A percentile compares a stretch with the other conserved stretches of the same genome.
These are phyloP conservation scores for Pichia sp. DNA, from an alignment of 1,139 yeast species.

Conservation along the genomic window DNA sequence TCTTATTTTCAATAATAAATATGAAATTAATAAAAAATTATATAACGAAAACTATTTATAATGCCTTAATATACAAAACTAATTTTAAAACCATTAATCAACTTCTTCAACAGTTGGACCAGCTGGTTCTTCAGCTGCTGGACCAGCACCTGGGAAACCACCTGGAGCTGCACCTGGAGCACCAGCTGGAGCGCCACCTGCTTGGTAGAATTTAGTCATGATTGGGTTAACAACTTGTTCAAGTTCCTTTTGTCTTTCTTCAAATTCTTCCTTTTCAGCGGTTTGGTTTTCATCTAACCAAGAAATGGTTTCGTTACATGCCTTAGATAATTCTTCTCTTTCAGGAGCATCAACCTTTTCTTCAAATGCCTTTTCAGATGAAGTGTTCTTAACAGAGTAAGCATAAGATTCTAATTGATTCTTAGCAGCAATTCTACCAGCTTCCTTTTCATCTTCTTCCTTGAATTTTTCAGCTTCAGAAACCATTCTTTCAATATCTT, in stretches of 20 bases:
- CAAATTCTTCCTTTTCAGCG: conserved; percentile 47
- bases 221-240: conserved; percentile 59
- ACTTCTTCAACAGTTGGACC: conserved; percentile 74
- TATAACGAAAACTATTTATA: not conserved
- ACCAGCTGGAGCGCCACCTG: conserved; percentile 43
- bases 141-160: conserved; percentile 39
- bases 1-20: not conserved
- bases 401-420: conserved; percentile 98
- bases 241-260: conserved; percentile 57
- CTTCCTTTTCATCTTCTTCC: conserved; percentile 95
- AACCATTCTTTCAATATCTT: conserved; percentile 96
- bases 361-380: conserved; percentile 56
- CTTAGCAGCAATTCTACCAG: conserved; percentile 97
- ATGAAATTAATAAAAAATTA: not conserved
- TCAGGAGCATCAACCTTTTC: conserved; percentile 39
- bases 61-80: not conserved
- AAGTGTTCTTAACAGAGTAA: conserved; percentile 89
- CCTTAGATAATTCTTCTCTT: conserved; percentile 36
- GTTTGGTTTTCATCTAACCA: conserved; percentile 46
- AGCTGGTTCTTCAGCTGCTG: conserved; percentile 30
- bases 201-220: conserved; percentile 53
- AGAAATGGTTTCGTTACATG: conserved; percentile 36
- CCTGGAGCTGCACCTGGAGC: conserved; percentile 39
- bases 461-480: conserved; percentile 97
- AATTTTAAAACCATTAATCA: conserved; percentile 34